Base-by-base conservation (phyloP, 768 basidiomycete species). In the Tricholoma terreum region DNA sequence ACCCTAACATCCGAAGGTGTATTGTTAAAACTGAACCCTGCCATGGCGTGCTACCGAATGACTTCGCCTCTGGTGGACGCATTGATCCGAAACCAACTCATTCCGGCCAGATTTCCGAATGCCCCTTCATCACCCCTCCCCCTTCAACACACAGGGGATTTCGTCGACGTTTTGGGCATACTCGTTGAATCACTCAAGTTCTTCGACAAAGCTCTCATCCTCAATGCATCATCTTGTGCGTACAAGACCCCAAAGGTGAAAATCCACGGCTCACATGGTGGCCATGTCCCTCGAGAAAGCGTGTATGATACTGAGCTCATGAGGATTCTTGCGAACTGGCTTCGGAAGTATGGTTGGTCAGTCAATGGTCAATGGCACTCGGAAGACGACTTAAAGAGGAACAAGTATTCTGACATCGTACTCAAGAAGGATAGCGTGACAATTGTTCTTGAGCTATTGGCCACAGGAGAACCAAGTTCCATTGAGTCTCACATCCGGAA, bases 71-170 rank as follows among this genome's bases (percentile, higher is more conserved):
- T 46, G 11, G 22, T 46, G 22, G 43, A 46, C 22, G 43, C 11
- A 24, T 27, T 46, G 43, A 27, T 46, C 11, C 43, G 43, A 46
- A 46, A 24, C 21, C 43, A 46, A 46, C 43, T 24, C 43, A 46
- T 46, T 46, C 43, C 43, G 22, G 22, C 43, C 22, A 46, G 43
- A 46, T 46, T 46, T 12, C 43, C 43, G 43, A 46, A 46, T 46
- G 43, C 43, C 27, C 43, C 43, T 46, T 46, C 43, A 46, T 46
- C 43, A n/a, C n/a, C n/a, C n/a, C n/a, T n/a, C n/a, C n/a, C 43
- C 11, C 43, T 46, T 46, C 43, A 46, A 46, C 22, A 27, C 43
- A 46, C 43, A 12, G 43, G 43, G 43, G 43, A 46, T 46, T 12
- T 46, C n/a, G n/a, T n/a, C 43, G 43, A n/a, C n/a, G n/a, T n/a